Evolutionary conservation across 2,329 filamentous ascomycete genomes (phyloP).

Genomic region (Dothistroma pini): DNA sequence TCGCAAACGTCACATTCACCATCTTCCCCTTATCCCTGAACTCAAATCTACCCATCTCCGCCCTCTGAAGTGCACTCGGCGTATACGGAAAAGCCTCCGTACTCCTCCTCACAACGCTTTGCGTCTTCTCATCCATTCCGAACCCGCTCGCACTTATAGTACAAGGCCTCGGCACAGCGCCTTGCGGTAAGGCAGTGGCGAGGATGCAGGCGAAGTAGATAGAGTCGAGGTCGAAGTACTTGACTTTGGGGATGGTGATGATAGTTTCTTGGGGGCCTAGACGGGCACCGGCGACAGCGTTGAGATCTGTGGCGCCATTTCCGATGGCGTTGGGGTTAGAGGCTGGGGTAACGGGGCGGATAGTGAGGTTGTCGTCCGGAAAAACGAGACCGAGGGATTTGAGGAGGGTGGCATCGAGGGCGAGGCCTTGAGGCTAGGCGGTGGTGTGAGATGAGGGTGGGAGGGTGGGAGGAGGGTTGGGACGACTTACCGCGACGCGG

Average conservation of each 20-base stretch:
- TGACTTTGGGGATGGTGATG: background rate
- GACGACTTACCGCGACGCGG: background rate
- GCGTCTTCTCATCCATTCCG: background rate
- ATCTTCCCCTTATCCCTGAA: background rate
- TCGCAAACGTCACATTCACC: background rate
- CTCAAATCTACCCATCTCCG: background rate
- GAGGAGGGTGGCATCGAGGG: background rate
- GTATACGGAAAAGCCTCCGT: background rate
- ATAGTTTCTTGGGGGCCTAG: background rate
- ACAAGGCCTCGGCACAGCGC: background rate
- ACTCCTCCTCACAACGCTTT: background rate
- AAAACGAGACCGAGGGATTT: too few species aligned
- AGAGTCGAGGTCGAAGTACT: background rate
- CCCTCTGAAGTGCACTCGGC: background rate
- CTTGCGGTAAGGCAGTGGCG: background rate
- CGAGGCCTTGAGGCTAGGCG: background rate
- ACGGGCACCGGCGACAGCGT: background rate
- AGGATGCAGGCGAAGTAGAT: background rate
- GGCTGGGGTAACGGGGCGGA: background rate
- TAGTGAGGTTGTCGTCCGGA: background rate
- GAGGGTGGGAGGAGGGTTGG: background rate
- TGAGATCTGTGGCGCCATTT: background rate
- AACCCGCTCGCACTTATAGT: background rate
- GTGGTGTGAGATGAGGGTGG: background rate
- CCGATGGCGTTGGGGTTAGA: background rate